Conservation (phyloP, 2,329 filamentous ascomycete species). For the Venturia pyrina region DNA sequence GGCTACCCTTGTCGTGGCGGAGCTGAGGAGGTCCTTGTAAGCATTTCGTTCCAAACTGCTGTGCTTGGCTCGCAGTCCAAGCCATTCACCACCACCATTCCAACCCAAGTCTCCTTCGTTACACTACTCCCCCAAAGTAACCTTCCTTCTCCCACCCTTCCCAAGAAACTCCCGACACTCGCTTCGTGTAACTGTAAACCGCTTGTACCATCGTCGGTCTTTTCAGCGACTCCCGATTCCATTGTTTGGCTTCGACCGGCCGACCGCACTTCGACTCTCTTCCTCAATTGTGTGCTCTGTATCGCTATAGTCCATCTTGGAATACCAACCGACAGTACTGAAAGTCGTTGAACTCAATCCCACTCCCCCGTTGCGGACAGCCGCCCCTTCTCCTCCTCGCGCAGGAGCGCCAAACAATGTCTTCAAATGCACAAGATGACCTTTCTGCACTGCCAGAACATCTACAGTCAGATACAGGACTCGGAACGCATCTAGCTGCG, state of each 20-base stretch:
- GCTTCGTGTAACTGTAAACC: neutral
- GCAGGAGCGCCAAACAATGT: slow-evolving; percentile 5
- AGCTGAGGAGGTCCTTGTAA: neutral
- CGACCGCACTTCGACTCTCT: neutral
- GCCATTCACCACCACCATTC: neutral
- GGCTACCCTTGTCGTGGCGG: neutral
- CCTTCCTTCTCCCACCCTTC: neutral
- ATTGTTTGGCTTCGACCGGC: neutral
- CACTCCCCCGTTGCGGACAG: neutral
- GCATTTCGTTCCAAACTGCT: neutral
- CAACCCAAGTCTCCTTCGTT: neutral
- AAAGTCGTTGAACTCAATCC: neutral
- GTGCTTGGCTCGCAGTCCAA: neutral
- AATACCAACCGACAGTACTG: neutral
- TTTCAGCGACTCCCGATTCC: neutral
- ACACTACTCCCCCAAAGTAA: neutral
- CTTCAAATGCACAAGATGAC: slow-evolving; percentile 43
- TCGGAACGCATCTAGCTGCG: slow-evolving; percentile 73
- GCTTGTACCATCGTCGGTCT: slow-evolving; percentile 1
- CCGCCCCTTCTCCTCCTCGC: neutral
- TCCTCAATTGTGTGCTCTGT: neutral
- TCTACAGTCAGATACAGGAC: slow-evolving; percentile 65
- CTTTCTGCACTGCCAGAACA: slow-evolving; percentile 80
- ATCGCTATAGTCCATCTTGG: neutral
- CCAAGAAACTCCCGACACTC: neutral